Percentiles rank a stretch among this genome's conserved stretches.
These are phyloP conservation scores for Hypoxylon sp. DNA, from an alignment of 2,329 filamentous ascomycete genomes.

Conservation along the genomic window DNA sequence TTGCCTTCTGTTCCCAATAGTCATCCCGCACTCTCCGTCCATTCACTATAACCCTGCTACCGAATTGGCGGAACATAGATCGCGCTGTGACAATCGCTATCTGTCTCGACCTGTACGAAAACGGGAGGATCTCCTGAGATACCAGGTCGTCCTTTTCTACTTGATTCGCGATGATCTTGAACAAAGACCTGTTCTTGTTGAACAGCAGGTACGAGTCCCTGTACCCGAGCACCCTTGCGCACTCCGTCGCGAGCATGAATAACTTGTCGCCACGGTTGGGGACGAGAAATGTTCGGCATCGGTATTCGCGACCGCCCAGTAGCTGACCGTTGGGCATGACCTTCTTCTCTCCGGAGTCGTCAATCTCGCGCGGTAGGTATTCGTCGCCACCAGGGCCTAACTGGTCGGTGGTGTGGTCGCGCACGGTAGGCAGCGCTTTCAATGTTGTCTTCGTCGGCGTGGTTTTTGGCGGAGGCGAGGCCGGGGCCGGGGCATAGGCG, in stretches of 20 bases:
- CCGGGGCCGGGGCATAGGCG: constrained; percentile 54
- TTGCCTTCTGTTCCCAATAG: constrained; percentile 97
- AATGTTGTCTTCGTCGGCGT: constrained; percentile 84
- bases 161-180: constrained; percentile 97
- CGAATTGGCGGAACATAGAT: constrained; percentile 99
- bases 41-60: constrained; percentile 89
- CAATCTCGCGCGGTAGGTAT: constrained; percentile 91
- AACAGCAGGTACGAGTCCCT: constrained; percentile 98
- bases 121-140: constrained; percentile 91
- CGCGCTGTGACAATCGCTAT: constrained; percentile 97
- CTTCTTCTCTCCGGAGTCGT: constrained; percentile 94
- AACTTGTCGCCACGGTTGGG: constrained; percentile 91
- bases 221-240: constrained; percentile 91
- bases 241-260: constrained; percentile 99
- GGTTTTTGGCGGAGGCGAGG: constrained; percentile 75
- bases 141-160: constrained; percentile 97
- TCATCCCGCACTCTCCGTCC: constrained; percentile 93
- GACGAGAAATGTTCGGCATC: constrained; percentile 92
- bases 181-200: constrained; percentile 97
- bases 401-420: constrained; percentile 97
- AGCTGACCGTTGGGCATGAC: constrained; percentile 84
- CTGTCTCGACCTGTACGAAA: constrained; percentile 97
- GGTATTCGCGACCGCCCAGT: constrained; percentile 84
- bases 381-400: constrained; percentile 89
- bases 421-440: constrained; percentile 93